Conservation (phyloP, 768 basidiomycete species). For the Naematelia aurantialba region DNA sequence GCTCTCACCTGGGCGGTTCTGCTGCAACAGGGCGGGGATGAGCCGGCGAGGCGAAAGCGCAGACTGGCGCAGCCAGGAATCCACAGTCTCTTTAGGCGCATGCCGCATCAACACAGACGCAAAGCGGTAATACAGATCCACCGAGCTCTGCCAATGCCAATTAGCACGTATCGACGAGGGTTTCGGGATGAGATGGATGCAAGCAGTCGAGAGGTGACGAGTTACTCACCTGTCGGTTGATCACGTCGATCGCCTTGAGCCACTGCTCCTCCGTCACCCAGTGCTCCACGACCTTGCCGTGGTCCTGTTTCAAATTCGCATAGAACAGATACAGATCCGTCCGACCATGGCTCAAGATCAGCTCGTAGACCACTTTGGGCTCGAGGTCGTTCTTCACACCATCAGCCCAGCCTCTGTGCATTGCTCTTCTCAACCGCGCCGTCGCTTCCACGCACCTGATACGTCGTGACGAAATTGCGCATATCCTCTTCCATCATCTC, state of each 20-base stretch:
- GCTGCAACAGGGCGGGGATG: slow-evolving; percentile 82
- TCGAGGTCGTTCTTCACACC: slow-evolving; percentile 70
- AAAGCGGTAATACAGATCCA: slow-evolving; percentile 90
- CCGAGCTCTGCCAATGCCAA: slow-evolving; percentile 58
- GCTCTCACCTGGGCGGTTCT: slow-evolving; percentile 61
- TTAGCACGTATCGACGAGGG: no score
- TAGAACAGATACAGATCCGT: slow-evolving; percentile 89
- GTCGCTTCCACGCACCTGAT: no score
- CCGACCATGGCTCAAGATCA: slow-evolving; percentile 88
- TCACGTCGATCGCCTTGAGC: slow-evolving; percentile 81
- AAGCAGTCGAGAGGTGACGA: no score
- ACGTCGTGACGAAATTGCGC: slow-evolving; percentile 85
- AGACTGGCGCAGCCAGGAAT: slow-evolving; percentile 82
- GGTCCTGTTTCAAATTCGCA: slow-evolving; percentile 76
- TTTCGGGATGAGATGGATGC: no score
- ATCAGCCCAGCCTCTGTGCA: neutral
- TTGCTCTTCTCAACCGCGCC: neutral
- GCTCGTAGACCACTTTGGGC: slow-evolving; percentile 77
- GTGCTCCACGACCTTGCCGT: slow-evolving; percentile 78
- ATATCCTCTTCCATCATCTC: slow-evolving; percentile 87
- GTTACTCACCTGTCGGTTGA: slow-evolving; percentile 72
- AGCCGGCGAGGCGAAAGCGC: slow-evolving; percentile 76
- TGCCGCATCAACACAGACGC: slow-evolving; percentile 81
- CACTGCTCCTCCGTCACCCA: slow-evolving; percentile 91
- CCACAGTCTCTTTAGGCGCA: slow-evolving; percentile 82